Base-by-base conservation (phyloP, 2,329 filamentous ascomycete species). In the Xylariaceae sp. region DNA sequence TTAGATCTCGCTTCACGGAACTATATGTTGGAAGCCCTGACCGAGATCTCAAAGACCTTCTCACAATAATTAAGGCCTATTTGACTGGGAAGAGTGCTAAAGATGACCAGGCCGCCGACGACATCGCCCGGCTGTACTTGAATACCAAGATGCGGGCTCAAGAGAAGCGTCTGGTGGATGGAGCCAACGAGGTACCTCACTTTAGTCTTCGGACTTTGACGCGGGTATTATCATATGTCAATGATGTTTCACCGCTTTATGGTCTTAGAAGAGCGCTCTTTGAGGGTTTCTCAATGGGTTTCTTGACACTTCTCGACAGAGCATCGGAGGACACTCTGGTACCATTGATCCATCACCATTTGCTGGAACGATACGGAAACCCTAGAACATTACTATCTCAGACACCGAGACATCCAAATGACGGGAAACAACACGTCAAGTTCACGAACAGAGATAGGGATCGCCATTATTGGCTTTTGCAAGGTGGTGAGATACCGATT, bases 211-310 rank as follows among this genome's bases (percentile, higher is more conserved):
- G 94, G 67, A 99, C 94, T 0, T 74, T 99, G 43, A 97, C 95
- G 17, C 84, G 95, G 50, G 90, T 94, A 1, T 73, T 99, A 47
- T 88, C 86, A 36, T 99, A 97, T 67, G 91, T 93, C 16, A 85
- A 86, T 58, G 88, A 92, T 48, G 92, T 97, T 57, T 83, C 89
- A 0, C 84, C 90, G 0, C 81, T 88, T 4, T 97, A 96, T 70
- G 91, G 89, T 12, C 75, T 97, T 40, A 84, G 94, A 19, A 78
- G 95, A 64, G 89, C 93, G 11, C 75, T 97, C 1, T 96, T 89
- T 57, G 94, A 99, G 75, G 95, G 94, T 0, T 97, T 97, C 66
- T 91, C 90, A 14, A 99, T 99, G 95, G 94, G 92, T 45, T 99
- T 99, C 65, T 75, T 97, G 51, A 99, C 95, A 0, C 81, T 97